A percentile compares a stretch with the other conserved stretches of the same genome.
Conservation (phyloP, 805 yeast genomes). For the Pichia manshurica region DNA sequence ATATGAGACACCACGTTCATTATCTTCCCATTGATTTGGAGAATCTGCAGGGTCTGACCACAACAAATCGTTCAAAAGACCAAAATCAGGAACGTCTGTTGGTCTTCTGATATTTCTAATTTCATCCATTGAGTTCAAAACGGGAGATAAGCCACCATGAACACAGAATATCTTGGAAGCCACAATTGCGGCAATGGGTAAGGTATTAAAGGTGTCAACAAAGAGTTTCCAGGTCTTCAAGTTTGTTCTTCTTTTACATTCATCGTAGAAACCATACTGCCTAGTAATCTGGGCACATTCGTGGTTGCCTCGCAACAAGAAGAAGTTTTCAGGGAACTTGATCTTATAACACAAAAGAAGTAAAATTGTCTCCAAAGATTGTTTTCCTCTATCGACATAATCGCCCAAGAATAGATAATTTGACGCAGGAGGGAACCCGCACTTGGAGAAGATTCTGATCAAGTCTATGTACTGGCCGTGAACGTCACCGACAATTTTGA, state of each 20-base stretch:
- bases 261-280: constrained; percentile 96
- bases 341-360: constrained; percentile 87
- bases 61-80: constrained; percentile 66
- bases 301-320: constrained; percentile 89
- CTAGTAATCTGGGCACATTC: constrained; percentile 96
- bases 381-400: constrained; percentile 97
- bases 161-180: constrained; percentile 93
- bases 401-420: constrained; percentile 93
- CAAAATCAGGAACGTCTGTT: constrained; percentile 82
- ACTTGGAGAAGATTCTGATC: constrained; percentile 83
- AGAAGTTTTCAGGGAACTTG: constrained; percentile 94
- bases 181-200: constrained; percentile 93
- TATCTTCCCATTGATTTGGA: constrained; percentile 80
- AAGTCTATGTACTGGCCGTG: constrained; percentile 96
- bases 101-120: constrained; percentile 72
- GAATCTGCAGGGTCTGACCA: constrained; percentile 89
- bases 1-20: constrained; percentile 78
- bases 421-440: constrained; percentile 95
- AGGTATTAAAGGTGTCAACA: constrained; percentile 89
- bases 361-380: constrained; percentile 86
- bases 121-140: constrained; percentile 66
- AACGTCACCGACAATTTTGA: constrained; percentile 86
- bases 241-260: constrained; percentile 90
- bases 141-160: constrained; percentile 80
- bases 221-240: constrained; percentile 91